These are phyloP conservation scores for Aspergillus sp. DNA, from an alignment of 2,329 filamentous ascomycete species.

Conservation along the genomic window DNA sequence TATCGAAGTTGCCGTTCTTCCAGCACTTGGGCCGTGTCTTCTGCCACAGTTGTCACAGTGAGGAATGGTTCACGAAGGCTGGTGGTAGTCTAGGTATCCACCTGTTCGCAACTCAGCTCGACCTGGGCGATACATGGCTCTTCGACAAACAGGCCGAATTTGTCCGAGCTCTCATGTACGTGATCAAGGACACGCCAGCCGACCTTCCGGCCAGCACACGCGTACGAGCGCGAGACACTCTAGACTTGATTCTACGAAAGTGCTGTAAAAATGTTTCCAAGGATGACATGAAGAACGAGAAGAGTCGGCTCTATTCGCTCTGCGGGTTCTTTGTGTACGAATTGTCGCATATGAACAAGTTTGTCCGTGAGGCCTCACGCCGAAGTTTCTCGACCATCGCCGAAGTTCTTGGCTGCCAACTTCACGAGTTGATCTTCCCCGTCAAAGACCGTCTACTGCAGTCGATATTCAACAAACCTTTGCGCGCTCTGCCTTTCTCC, in stretches of 20 bases:
- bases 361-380: conserved; percentile 85
- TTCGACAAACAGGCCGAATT: conserved; percentile 81
- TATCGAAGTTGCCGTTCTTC: conserved; percentile 81
- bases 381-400: conserved; percentile 78
- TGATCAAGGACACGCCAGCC: conserved; percentile 96
- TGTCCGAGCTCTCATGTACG: conserved; percentile 87
- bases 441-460: conserved; percentile 87
- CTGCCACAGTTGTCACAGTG: conserved; percentile 92
- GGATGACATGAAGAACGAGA: conserved; percentile 69
- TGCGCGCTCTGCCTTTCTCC: conserved; percentile 87
- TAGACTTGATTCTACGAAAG: conserved; percentile 74
- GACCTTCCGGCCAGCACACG: conserved; percentile 90
- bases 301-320: conserved; percentile 69
- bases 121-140: conserved; percentile 82
- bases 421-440: conserved; percentile 84
- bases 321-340: conserved; percentile 86
- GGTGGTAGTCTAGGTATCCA: conserved; percentile 89
- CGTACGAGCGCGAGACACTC: conserved; percentile 75
- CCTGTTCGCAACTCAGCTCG: conserved; percentile 78
- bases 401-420: conserved; percentile 71
- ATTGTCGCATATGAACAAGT: conserved; percentile 91
- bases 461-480: conserved; percentile 91
- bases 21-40: conserved; percentile 77
- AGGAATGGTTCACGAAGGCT: conserved; percentile 98
- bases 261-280: conserved; percentile 79